Base-by-base conservation (phyloP, 148 eudicot species). In the Rhododendron ovatum region DNA sequence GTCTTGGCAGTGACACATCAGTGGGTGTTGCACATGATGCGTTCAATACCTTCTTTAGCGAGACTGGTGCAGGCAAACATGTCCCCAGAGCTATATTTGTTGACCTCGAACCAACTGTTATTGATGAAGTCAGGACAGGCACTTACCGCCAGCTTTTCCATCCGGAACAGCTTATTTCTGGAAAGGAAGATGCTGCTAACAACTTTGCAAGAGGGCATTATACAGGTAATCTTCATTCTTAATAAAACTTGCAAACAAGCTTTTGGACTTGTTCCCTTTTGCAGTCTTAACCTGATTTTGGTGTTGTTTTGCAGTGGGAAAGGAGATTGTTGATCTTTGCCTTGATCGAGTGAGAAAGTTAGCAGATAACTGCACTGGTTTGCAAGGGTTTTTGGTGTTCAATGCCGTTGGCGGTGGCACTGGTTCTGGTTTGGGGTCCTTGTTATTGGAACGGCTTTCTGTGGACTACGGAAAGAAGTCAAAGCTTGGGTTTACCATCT, bases 141-240 rank as follows among this genome's bases (percentile, higher is more conserved):
- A 30, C 88, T 11, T 92, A 92, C 80, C 94, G 94, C 41, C 94
- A 91, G 88, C 94, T 92, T 17, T 92, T 92, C 83, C 94, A 92
- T 57, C 94, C 94, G 1, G 94, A 91, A 88, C 92, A 92, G 86
- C 94, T 92, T 20, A 92, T 92, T 69, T 88, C 91, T 61, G 94
- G 94, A 5, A 92, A 92, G 81, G 94, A 92, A 82, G 94, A 92
- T 67, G 94, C 94, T 11, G 94, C 94, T 5, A 92, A 92, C 78
- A 92, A 92, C 83, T 92, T 92, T 88, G 94, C 94, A 24, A 90
- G 94, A 81, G 94, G 94, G 4, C 94, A 92, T 78, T 92, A 92
- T 26, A 92, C 94, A 4, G 90, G 94, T 92, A 88, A 67, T 18
- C n/a, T 15, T 22, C 84, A 0, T 41, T 33, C 50, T 50, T 75